These are phyloP conservation scores for Fusarium compactum DNA, from an alignment of 2,329 filamentous ascomycete genomes.

Conservation along the genomic window DNA sequence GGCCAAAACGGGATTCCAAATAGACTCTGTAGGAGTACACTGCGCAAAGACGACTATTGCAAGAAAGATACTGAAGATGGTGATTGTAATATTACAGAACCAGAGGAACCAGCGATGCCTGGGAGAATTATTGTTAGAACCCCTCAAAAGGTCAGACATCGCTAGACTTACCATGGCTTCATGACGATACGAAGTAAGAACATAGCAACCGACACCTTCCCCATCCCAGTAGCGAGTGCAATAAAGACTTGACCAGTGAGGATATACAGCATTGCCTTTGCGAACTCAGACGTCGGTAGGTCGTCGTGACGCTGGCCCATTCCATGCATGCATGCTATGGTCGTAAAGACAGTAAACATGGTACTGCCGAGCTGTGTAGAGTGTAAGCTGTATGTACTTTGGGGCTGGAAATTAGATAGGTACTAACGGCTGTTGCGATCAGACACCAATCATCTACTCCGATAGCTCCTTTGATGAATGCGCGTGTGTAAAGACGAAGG, in stretches of 20 bases:
- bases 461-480: background rate
- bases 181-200: background rate
- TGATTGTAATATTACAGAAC: background rate
- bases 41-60: background rate
- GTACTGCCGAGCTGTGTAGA: background rate
- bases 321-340: background rate
- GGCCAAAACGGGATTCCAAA: background rate
- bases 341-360: background rate
- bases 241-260: background rate
- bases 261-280: background rate
- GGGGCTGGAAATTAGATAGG: background rate
- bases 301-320: background rate
- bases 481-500: background rate
- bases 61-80: background rate
- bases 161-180: background rate
- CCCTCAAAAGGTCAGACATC: accelerated
- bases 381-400: background rate
- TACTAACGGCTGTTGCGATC: background rate
- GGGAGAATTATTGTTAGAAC: accelerated
- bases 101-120: constrained; percentile 3
- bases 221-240: constrained; percentile 1
- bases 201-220: background rate
- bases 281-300: background rate
- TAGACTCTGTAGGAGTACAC: background rate
- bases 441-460: background rate